Percentiles rank a stretch among this genome's conserved stretches.
phyloP scores from a whole-genome alignment of 495 filamentous ascomycete species.

The Aspergillus asperescens region DNA sequence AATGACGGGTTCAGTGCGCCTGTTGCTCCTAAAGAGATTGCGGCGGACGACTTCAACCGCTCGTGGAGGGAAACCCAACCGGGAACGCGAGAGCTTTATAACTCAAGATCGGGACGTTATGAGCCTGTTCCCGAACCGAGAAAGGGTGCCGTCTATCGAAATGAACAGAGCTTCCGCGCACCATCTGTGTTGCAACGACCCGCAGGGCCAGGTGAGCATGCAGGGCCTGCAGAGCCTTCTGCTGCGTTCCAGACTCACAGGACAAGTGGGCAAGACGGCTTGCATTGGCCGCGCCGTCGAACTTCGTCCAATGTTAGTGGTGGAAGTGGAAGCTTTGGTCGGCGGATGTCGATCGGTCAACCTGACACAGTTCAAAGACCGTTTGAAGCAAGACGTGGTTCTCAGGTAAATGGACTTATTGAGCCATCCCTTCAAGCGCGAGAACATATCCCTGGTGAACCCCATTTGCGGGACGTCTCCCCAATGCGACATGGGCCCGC shows the following conservation, averaged over 20 bases:
- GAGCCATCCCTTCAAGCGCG: slow-evolving; percentile 29
- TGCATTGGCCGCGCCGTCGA: slow-evolving; percentile 68
- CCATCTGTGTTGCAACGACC: slow-evolving; percentile 75
- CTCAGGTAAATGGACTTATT: slow-evolving; percentile 39
- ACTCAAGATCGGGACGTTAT: slow-evolving; percentile 89
- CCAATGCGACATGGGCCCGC: slow-evolving; percentile 24
- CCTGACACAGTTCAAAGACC: slow-evolving; percentile 42
- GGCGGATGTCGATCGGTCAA: slow-evolving; percentile 52
- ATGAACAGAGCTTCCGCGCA: slow-evolving; percentile 62
- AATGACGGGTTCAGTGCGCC: slow-evolving; percentile 28
- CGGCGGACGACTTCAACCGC: slow-evolving; percentile 90
- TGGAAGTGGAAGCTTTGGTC: slow-evolving; percentile 67
- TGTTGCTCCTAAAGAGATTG: slow-evolving; percentile 71
- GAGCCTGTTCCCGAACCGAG: slow-evolving; percentile 79
- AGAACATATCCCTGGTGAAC: slow-evolving; percentile 25
- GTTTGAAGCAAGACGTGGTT: slow-evolving; percentile 43
- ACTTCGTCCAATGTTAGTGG: slow-evolving; percentile 95
- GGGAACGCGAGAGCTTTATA: slow-evolving; percentile 71
- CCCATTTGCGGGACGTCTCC: slow-evolving; percentile 18
- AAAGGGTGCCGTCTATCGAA: slow-evolving; percentile 56
- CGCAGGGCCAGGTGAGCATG: slow-evolving; percentile 46
- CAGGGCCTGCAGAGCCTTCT: slow-evolving; percentile 81
- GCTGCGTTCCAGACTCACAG: slow-evolving; percentile 84
- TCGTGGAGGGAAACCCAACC: slow-evolving; percentile 70
- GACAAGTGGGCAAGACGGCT: slow-evolving; percentile 58